Conservation (phyloP, 139 green algal genomes). For the Closterium sp. region DNA sequence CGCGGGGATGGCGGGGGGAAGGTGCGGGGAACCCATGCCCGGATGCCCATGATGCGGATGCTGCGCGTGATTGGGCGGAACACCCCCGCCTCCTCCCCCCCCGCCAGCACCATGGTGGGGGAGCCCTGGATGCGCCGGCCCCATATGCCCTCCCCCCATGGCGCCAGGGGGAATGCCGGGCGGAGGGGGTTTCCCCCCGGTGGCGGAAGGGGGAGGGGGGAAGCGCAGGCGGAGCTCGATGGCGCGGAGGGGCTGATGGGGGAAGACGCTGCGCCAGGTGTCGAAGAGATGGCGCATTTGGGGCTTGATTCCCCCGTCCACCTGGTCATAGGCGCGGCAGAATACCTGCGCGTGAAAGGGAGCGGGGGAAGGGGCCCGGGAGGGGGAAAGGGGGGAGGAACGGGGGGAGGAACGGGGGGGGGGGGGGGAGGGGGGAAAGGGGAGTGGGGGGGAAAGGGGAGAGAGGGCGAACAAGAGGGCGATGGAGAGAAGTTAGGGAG, state of each 20-base stretch:
- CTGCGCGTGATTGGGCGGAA: background rate
- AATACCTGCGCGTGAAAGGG: constrained; percentile 19
- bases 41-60: background rate
- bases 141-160: background rate
- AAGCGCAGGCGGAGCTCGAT: constrained; percentile 43
- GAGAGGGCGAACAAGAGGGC: background rate
- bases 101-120: background rate
- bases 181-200: background rate
- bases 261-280: constrained; percentile 65
- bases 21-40: background rate
- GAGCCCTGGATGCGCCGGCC: background rate
- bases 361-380: background rate
- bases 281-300: constrained; percentile 60
- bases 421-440: background rate
- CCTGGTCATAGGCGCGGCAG: constrained; percentile 30
- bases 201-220: background rate
- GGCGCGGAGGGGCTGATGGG: constrained; percentile 43
- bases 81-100: constrained; percentile 1
- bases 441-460: background rate
- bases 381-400: background rate
- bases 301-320: constrained; percentile 38
- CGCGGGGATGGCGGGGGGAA: background rate
- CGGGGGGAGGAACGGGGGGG: background rate
- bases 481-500: background rate
- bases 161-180: background rate